Percentiles rank a stretch among this genome's conserved stretches.
phyloP scores from a whole-genome alignment of 2,329 filamentous ascomycete genomes.

The Xenosphaeropsis pyriputrescens region DNA sequence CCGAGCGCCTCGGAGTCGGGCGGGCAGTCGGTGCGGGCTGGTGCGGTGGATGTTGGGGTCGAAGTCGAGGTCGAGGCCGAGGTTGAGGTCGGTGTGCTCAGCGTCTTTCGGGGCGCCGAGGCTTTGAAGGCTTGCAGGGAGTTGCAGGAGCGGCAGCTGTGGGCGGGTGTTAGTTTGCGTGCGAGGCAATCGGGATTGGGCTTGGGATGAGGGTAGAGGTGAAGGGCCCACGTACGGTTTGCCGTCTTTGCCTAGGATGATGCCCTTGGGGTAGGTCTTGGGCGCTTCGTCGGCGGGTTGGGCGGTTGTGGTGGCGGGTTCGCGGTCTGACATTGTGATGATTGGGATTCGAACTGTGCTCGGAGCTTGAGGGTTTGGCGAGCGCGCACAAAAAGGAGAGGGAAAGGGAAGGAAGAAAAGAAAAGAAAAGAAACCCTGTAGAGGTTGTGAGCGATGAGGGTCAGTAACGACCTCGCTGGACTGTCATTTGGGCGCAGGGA shows the following conservation, averaged over 20 bases:
- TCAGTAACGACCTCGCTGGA: too few species aligned
- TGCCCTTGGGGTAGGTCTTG: conserved; percentile 50
- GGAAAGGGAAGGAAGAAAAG: too few species aligned
- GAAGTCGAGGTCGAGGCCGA: conserved; percentile 17
- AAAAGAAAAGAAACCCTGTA: too few species aligned
- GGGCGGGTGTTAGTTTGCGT: conserved; percentile 10
- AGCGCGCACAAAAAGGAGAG: too few species aligned
- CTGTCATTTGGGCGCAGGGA: too few species aligned
- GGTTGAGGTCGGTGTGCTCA: conserved; percentile 17
- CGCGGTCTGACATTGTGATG: background rate
- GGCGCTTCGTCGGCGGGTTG: conserved; percentile 8
- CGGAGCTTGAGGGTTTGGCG: too few species aligned
- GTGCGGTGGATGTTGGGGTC: conserved; percentile 20
- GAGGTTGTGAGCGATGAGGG: too few species aligned
- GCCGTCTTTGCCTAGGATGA: conserved; percentile 66
- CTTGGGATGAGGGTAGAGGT: background rate
- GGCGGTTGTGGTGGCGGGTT: conserved; percentile 4
- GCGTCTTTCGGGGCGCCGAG: conserved; percentile 36
- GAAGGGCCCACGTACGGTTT: conserved; percentile 51
- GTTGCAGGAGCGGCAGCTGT: conserved; percentile 58
- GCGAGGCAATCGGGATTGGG: conserved; percentile 1
- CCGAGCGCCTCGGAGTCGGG: conserved; percentile 82
- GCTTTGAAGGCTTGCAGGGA: conserved; percentile 43
- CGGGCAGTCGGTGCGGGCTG: conserved; percentile 61
- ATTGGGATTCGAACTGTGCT: too few species aligned